Evolutionary conservation across 169 alveolate genomes (phyloP), one percentile per base, ranked within the genome.

Genomic region (Plasmodium gonderi): DNA sequence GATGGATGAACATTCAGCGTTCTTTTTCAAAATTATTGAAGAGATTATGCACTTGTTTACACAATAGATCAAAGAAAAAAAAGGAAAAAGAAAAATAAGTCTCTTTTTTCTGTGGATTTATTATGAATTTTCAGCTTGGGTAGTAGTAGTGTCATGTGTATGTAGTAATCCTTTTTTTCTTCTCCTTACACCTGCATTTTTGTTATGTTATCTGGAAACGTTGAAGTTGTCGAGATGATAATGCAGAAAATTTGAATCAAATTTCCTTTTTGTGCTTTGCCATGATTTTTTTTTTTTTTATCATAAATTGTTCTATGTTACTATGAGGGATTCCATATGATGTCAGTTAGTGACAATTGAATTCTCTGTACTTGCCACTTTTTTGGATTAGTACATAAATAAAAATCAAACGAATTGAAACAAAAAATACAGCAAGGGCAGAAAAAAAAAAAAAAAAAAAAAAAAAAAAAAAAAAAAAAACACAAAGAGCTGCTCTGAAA

Each of bases 1-100:
- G 33, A 11, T 78, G 20, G 38, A 20, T 47, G 60, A 78, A 49
- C 31, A 78, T 78, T 47, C 17, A 49, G 6, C 17, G 36, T 78
- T 49, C 29, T 23, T 47, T 23, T 78, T 78, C 65, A 31, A 31
- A 78, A 78, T 14, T 14, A 78, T 7, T 78, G 49, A 78, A 74
- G 38, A 17, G 33, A 60, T 60, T 78, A 78, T 78, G 49, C 87
- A 78, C 76, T 49, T 26, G 20, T 78, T 47, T 31, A 78, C 75
- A 78, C 60, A 78, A 78, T 14, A 51, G 33, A 5, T 17, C 4
- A 78, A 78, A 51, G 29, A 9, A 78, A 78, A 78, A 26, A 20
- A 23, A 29, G 14, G 26, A 47, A 42, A 75, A 72, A 33, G 23
- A 20, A 49, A 26, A 44, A 44, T 26, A 40, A 76, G 47, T 76